Percentiles rank a stretch among this genome's conserved stretches.
Evolutionary conservation across 306 rosid genomes (phyloP).

Genomic region (Vigna trinervia): DNA sequence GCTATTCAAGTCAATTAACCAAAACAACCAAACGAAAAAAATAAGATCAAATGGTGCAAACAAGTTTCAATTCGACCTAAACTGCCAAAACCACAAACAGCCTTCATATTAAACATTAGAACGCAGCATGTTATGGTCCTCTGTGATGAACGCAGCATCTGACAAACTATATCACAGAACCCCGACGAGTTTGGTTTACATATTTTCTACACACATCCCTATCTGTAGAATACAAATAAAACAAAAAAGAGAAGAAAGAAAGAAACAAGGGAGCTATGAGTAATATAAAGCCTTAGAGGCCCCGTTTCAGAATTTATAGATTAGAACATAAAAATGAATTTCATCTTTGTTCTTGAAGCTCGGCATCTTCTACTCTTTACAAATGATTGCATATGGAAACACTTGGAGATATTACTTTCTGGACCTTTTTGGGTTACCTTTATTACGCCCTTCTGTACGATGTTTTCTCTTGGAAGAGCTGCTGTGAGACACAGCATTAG

Average conservation of each 20-base stretch:
- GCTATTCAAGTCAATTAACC: not conserved
- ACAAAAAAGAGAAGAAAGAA: not conserved
- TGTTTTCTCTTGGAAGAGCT: slow-evolving; percentile 48
- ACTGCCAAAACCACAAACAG: not conserved
- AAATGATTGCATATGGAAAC: slow-evolving; percentile 49
- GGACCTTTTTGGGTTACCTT: slow-evolving; percentile 58
- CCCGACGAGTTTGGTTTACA: slow-evolving; percentile 8
- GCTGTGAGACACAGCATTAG: slow-evolving; percentile 49
- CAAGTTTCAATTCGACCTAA: not conserved
- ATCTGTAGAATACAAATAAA: not conserved
- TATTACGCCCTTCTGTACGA: slow-evolving; percentile 58
- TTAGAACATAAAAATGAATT: slow-evolving; percentile 29
- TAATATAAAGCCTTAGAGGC: not conserved
- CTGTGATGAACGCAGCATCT: not conserved
- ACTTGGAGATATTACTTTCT: slow-evolving; percentile 49
- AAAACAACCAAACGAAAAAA: not conserved
- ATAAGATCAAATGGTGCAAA: not conserved
- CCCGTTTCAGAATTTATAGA: slow-evolving; percentile 28
- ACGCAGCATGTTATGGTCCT: slow-evolving; percentile 1
- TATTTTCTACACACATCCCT: not conserved
- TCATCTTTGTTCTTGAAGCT: slow-evolving; percentile 80
- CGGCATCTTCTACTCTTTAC: slow-evolving; percentile 70
- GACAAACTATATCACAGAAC: not conserved
- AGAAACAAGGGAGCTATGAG: slow-evolving; percentile 2
- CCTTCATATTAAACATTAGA: not conserved